These are phyloP conservation scores for Colletotrichum tanaceti DNA, from an alignment of 2,329 filamentous ascomycete genomes.

Conservation along the genomic window DNA sequence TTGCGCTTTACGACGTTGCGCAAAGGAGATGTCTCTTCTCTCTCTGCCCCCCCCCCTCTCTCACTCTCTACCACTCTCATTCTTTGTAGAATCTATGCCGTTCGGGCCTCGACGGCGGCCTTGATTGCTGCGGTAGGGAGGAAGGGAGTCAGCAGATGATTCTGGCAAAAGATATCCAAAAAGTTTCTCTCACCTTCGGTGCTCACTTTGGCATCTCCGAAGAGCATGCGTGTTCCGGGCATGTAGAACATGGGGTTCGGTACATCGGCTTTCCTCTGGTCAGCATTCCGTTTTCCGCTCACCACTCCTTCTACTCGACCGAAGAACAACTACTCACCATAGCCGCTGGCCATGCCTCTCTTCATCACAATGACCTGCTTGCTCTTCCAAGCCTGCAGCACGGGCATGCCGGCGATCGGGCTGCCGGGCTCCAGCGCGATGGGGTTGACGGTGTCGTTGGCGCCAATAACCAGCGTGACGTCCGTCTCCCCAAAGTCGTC, in stretches of 20 bases:
- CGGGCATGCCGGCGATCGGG: constrained; percentile 91
- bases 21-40: constrained; percentile 27
- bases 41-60: too few relatives aligned
- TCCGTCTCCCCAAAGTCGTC: constrained; percentile 90
- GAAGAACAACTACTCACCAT: constrained; percentile 66
- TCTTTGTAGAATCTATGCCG: constrained; percentile 27
- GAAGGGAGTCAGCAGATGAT: constrained; percentile 39
- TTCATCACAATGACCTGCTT: constrained; percentile 96
- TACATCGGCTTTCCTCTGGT: constrained; percentile 73
- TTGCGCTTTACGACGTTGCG: constrained; percentile 6
- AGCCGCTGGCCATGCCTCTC: constrained; percentile 87
- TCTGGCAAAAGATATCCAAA: too few relatives aligned
- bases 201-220: constrained; percentile 87
- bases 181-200: constrained; percentile 75
- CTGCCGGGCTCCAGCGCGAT: constrained; percentile 86
- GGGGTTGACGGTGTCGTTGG: constrained; percentile 93
- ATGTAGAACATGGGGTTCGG: constrained; percentile 95
- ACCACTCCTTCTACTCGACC: not conserved
- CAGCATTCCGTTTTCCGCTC: constrained; percentile 13
- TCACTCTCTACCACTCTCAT: too few relatives aligned
- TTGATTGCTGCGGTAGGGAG: constrained; percentile 51
- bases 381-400: constrained; percentile 92
- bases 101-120: constrained; percentile 51
- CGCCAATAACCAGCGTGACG: constrained; percentile 87
- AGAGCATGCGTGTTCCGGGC: constrained; percentile 90